Conservation (phyloP, 1,139 yeast species). For the Kluyveromyces sp. region DNA sequence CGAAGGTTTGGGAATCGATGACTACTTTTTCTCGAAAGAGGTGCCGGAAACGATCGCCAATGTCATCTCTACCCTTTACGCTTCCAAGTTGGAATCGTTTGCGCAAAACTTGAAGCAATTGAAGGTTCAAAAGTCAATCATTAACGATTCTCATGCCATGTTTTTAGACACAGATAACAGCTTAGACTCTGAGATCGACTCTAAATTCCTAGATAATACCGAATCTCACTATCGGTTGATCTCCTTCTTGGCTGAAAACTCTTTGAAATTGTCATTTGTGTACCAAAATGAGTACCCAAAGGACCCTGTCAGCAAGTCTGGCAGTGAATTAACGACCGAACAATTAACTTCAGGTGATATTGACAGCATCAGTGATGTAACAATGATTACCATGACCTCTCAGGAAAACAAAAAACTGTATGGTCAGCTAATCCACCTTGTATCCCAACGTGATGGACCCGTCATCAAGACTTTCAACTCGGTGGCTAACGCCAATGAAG, state of each 20-base stretch:
- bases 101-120: constrained; percentile 36
- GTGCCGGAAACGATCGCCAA: constrained; percentile 74
- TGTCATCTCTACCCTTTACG: constrained; percentile 73
- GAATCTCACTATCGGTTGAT: constrained; percentile 62
- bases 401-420: constrained; percentile 72
- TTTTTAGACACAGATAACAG: constrained; percentile 59
- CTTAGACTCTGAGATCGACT: constrained; percentile 69
- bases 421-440: constrained; percentile 62
- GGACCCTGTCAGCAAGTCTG: constrained; percentile 18
- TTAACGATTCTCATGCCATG: constrained; percentile 76
- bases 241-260: constrained; percentile 69
- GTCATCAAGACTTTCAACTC: constrained; percentile 76
- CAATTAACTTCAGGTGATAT: constrained; percentile 36
- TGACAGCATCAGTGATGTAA: constrained; percentile 65
- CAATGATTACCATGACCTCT: constrained; percentile 75
- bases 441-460: constrained; percentile 78
- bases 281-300: constrained; percentile 60
- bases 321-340: constrained; percentile 35
- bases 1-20: constrained; percentile 81
- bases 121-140: constrained; percentile 23
- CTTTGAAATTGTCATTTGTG: constrained; percentile 75
- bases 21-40: constrained; percentile 83
- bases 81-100: constrained; percentile 87
- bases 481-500: constrained; percentile 68
- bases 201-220: constrained; percentile 52